Conservation (phyloP, 1,284 basidiomycete genomes). For the Ceratobasidium sp. region DNA sequence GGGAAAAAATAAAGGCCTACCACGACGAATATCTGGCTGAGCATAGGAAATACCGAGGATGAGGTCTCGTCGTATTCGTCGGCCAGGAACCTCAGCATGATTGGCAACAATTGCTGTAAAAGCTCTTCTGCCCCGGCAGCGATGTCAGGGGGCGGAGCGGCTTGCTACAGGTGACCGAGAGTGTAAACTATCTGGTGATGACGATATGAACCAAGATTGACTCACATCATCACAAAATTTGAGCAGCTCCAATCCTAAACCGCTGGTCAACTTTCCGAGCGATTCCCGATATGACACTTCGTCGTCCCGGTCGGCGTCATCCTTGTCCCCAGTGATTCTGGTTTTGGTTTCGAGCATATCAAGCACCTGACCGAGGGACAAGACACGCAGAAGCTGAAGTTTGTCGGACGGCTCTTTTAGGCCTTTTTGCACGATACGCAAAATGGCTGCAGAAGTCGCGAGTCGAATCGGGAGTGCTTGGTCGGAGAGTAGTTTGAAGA, state of each 20-base stretch:
- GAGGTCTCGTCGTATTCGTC: conserved; percentile 90
- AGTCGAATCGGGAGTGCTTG: conserved; percentile 79
- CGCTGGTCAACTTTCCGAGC: conserved; percentile 85
- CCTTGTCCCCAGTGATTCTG: conserved; percentile 67
- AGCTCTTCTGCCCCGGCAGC: conserved; percentile 72
- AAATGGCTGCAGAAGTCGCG: conserved; percentile 80
- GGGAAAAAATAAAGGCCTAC: conserved; percentile 59
- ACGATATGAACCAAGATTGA: conserved; percentile 41
- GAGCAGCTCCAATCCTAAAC: conserved; percentile 82
- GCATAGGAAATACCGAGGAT: conserved; percentile 81
- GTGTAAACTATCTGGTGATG: not conserved
- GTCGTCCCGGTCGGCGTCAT: conserved; percentile 65
- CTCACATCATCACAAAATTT: conserved; percentile 83
- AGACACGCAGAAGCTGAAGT: conserved; percentile 86
- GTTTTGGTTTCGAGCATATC: conserved; percentile 82
- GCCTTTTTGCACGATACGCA: conserved; percentile 88
- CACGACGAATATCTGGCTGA: conserved; percentile 74
- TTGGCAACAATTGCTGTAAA: conserved; percentile 76
- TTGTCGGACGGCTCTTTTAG: conserved; percentile 93
- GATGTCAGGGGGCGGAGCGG: conserved; percentile 53
- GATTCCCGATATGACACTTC: conserved; percentile 90
- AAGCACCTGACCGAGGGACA: conserved; percentile 83
- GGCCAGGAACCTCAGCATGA: conserved; percentile 87
- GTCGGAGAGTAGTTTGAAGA: conserved; percentile 88
- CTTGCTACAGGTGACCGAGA: conserved; percentile 13